phyloP scores from a whole-genome alignment of 257 asterid genomes.

The Ajuga chamaepitys region DNA sequence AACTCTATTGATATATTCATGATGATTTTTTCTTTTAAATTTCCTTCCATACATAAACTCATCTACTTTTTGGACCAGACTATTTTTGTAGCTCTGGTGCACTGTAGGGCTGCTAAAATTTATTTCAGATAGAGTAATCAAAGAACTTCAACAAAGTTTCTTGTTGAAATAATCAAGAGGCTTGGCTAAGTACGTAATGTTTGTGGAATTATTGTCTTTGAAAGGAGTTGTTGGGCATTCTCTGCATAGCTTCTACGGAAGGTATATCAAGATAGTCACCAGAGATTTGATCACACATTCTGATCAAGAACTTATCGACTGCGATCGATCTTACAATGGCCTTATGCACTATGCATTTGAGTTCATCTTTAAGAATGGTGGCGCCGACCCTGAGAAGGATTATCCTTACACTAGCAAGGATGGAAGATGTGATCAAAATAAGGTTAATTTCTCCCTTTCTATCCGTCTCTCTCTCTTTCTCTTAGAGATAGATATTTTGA shows the following conservation, averaged over 20 bases:
- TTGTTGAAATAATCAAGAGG: background rate
- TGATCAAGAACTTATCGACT: conserved; percentile 61
- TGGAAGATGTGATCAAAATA: conserved; percentile 37
- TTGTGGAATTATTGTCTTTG: conserved; percentile 4
- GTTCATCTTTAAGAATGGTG: conserved; percentile 53
- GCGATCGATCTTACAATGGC: conserved; percentile 42
- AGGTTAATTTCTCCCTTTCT: conserved; percentile 26
- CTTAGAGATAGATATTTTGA: background rate
- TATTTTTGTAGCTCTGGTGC: background rate
- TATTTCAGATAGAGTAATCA: background rate
- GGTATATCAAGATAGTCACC: conserved; percentile 39
- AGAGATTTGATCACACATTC: conserved; percentile 44
- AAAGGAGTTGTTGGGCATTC: conserved; percentile 75
- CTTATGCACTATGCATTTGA: conserved; percentile 58
- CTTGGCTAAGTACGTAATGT: background rate
- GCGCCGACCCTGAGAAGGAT: conserved; percentile 47
- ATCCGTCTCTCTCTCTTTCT: too few species aligned
- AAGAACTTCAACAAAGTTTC: background rate
- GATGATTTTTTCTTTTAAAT: too few species aligned
- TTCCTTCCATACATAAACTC: too few species aligned
- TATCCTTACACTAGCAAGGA: conserved; percentile 46
- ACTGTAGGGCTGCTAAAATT: too few species aligned
- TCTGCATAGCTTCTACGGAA: conserved; percentile 54
- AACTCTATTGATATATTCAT: too few species aligned
- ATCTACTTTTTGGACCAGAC: conserved; percentile 5